These are phyloP conservation scores for Nannochloris sp. DNA, from an alignment of 139 green algal species.

Conservation along the genomic window DNA sequence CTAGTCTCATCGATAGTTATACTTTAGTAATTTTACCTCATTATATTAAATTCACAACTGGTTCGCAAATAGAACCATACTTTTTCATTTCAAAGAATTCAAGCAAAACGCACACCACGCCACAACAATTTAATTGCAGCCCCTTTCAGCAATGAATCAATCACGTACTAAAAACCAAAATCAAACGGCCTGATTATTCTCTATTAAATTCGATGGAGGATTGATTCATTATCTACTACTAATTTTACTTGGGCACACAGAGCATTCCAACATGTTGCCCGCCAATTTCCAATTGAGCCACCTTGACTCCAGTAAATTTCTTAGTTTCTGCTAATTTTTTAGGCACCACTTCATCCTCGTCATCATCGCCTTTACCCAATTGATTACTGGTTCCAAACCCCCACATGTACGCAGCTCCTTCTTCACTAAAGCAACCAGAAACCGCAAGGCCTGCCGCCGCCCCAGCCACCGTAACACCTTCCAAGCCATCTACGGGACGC, in stretches of 20 bases:
- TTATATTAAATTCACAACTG: too few species aligned
- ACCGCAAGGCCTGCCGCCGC: slow-evolving; percentile 58
- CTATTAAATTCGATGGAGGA: background rate
- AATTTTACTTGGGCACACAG: slow-evolving; percentile 8
- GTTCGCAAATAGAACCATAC: too few species aligned
- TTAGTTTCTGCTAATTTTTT: slow-evolving; percentile 48
- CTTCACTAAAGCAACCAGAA: slow-evolving; percentile 40
- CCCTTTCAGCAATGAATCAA: too few species aligned
- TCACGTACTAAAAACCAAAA: too few species aligned
- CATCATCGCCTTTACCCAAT: slow-evolving; percentile 71
- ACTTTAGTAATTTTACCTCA: too few species aligned
- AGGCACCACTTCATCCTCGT: slow-evolving; percentile 55
- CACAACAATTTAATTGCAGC: too few species aligned
- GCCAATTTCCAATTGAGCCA: slow-evolving; percentile 58
- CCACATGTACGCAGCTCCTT: slow-evolving; percentile 56
- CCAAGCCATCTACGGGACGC: slow-evolving; percentile 28
- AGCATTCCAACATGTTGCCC: slow-evolving; percentile 68
- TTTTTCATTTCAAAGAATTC: too few species aligned
- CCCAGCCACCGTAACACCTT: slow-evolving; percentile 37
- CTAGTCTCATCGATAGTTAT: too few species aligned
- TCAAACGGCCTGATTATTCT: too few species aligned
- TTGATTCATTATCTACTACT: background rate
- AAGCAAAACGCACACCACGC: too few species aligned
- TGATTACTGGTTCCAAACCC: slow-evolving; percentile 71
- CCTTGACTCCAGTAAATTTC: slow-evolving; percentile 26